Conservation (phyloP, 192 early-diverging fungal species). For the Backusella macrospora region DNA sequence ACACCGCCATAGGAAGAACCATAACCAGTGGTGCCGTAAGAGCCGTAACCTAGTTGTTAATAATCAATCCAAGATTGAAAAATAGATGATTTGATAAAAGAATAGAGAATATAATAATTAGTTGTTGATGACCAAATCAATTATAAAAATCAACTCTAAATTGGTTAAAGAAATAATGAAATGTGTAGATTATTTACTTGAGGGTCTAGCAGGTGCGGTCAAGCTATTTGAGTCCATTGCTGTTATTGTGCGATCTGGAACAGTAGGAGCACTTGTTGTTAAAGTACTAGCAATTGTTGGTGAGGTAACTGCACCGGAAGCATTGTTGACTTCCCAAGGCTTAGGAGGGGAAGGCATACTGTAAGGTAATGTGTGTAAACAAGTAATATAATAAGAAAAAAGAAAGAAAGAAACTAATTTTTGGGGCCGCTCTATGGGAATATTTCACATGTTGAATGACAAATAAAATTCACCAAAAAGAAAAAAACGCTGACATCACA, state of each 20-base stretch:
- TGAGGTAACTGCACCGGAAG: conserved; percentile 36
- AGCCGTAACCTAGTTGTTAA: conserved; percentile 26
- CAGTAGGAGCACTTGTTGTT: conserved; percentile 43
- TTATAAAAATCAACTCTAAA: background rate
- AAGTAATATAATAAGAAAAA: conserved; percentile 14
- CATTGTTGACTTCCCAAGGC: conserved; percentile 74
- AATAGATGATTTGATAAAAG: background rate
- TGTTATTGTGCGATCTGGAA: conserved; percentile 44
- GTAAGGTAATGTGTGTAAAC: background rate
- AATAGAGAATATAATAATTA: background rate
- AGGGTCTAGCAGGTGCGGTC: conserved; percentile 12
- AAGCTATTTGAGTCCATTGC: background rate
- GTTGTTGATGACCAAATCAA: conserved; percentile 3
- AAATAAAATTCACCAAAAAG: conserved; percentile 9
- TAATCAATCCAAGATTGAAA: background rate
- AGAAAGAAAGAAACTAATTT: conserved; percentile 9
- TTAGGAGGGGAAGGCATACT: conserved; percentile 65
- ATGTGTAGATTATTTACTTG: conserved; percentile 17
- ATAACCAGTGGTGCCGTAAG: conserved; percentile 43
- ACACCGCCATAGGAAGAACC: conserved; percentile 41
- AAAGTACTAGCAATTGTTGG: conserved; percentile 35
- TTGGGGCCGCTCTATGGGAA: background rate
- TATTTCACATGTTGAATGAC: conserved; percentile 17
- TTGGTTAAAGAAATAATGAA: background rate
- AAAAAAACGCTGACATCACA: conserved; percentile 9